Conservation (phyloP, 768 basidiomycete species). For the Boletus insuetus region DNA sequence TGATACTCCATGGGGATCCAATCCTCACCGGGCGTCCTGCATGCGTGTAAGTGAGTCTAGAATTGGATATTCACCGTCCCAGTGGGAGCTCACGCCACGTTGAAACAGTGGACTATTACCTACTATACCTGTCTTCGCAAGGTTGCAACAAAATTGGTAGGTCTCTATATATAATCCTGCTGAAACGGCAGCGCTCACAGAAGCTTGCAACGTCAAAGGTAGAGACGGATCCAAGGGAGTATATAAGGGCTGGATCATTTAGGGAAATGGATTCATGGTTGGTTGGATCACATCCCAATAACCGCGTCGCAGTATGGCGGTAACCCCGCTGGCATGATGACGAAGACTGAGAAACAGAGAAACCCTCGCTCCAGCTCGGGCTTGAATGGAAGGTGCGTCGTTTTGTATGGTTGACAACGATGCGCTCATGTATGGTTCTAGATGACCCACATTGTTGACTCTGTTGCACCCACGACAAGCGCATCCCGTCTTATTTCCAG, state of each 20-base stretch:
- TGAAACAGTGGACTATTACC: not conserved
- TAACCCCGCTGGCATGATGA: conserved; percentile 78
- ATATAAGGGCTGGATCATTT: conserved; percentile 32
- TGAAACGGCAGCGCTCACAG: not conserved
- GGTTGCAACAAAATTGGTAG: conserved; percentile 52
- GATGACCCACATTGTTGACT: conserved; percentile 70
- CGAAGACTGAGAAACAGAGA: conserved; percentile 56
- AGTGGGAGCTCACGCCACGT: not conserved
- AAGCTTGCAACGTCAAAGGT: conserved; percentile 48
- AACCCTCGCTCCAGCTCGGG: conserved; percentile 60
- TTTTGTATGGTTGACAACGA: not conserved
- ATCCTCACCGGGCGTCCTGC: conserved; percentile 76
- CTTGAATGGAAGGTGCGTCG: conserved; percentile 66
- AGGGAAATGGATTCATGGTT: conserved; percentile 37
- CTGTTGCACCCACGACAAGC: conserved; percentile 57
- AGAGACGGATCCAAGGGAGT: conserved; percentile 67
- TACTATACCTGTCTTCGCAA: conserved; percentile 51
- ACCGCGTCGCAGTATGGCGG: conserved; percentile 55
- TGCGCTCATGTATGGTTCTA: conserved; percentile 21
- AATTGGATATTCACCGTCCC: not conserved
- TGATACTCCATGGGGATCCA: conserved; percentile 71
- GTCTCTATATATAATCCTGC: conserved; percentile 4
- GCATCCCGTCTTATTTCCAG: conserved; percentile 72
- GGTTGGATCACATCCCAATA: not conserved
- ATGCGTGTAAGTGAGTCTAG: conserved; percentile 49